A percentile compares a stretch with the other conserved stretches of the same genome.
These are phyloP conservation scores for Neofusicoccum cordaticola DNA, from an alignment of 2,329 filamentous ascomycete genomes.

Conservation along the genomic window DNA sequence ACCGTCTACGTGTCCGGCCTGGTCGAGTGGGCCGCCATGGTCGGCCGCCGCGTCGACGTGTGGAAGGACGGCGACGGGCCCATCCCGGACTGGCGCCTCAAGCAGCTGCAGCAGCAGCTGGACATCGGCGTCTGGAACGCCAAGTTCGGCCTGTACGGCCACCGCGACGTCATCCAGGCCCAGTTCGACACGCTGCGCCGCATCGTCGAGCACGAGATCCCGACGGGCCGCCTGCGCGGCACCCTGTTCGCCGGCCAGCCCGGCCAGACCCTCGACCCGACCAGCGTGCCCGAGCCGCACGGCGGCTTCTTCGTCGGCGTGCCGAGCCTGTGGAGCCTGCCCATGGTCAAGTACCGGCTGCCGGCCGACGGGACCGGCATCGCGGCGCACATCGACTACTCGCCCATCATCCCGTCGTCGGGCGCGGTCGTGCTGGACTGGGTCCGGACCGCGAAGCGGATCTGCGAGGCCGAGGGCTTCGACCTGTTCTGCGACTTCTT, in stretches of 20 bases:
- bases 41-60: constrained; percentile 36
- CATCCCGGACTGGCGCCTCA: constrained; percentile 39
- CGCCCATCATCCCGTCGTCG: constrained; percentile 45
- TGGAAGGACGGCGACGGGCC: constrained; percentile 26
- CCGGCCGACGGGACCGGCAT: constrained; percentile 41
- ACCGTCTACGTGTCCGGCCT: constrained; percentile 42
- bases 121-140: constrained; percentile 47
- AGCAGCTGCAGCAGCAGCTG: constrained; percentile 40
- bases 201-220: constrained; percentile 26
- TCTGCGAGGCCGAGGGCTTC: constrained; percentile 24
- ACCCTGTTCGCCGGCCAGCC: constrained; percentile 21
- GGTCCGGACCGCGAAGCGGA: constrained; percentile 29
- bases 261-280: constrained; percentile 33
- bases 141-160: constrained; percentile 40
- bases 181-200: constrained; percentile 35
- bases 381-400: constrained; percentile 45
- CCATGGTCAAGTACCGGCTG: constrained; percentile 36
- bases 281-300: constrained; percentile 29
- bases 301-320: constrained; percentile 29
- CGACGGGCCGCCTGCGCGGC: not conserved
- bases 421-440: constrained; percentile 41
- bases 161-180: constrained; percentile 24
- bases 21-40: constrained; percentile 41
- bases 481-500: constrained; percentile 27
- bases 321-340: constrained; percentile 22